Evolutionary conservation across 805 yeast genomes (phyloP), one percentile per base, ranked within the genome.

Genomic region (Cyberlindnera euphorbiiphila): DNA sequence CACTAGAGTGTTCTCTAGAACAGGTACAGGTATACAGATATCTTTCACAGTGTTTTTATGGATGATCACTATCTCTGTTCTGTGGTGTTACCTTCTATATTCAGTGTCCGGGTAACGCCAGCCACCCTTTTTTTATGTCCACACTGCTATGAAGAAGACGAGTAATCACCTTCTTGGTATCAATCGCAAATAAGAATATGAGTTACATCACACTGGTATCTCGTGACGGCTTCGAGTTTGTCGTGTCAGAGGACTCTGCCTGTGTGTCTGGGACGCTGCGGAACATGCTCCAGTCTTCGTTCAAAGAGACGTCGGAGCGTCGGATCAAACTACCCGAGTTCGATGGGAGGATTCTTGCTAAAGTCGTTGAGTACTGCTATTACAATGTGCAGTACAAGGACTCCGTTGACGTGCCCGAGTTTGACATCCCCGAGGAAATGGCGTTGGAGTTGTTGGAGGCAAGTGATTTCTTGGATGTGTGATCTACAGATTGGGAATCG

Each of bases 371-470:
- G 50, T 91, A 93, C 51, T 62, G 91, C 23, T 79, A 84, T 56
- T 89, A 85, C 55, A 78, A 84, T 50, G 58, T 71, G 42, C 81
- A 84, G 50, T 85, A 85, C 56, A 75, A 70, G 45, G 77, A 74
- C 34, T 4, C 37, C 9, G 72, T 66, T 23, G 80, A 75, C 34
- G 75, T 84, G 6, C 95, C 96, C 0, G 93, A 85, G 38, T 93
- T 93, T 60, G 83, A 84, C 25, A 77, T 93, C 3, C 96, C 98
- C 1, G 89, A 97, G 0, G 97, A 87, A 49, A 74, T 91, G 76
- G 96, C 98, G 0, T 65, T 91, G 44, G 98, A 93, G 56, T 64
- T 91, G 48, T 62, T 93, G 30, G 91, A 93, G 25, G 96, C 95
- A 18, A 96, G 98, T 2, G 98, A 93, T 57, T 91, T 76, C 57